Base-by-base conservation (phyloP, 148 eudicot genomes). In the Rhododendron ferrugineum region DNA sequence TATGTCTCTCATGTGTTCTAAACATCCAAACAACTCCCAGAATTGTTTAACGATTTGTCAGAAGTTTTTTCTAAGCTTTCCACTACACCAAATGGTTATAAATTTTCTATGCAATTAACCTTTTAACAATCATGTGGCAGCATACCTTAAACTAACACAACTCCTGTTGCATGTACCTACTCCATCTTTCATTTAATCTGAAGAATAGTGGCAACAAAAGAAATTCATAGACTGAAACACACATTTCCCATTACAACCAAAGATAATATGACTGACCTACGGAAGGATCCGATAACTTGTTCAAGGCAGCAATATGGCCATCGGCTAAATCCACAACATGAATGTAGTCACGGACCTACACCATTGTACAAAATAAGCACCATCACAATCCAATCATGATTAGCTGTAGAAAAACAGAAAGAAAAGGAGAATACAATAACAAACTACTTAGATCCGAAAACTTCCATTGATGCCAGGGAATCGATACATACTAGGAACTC, bases 321-420 rank as follows among this genome's bases (percentile, higher is more conserved):
- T 97, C 96, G 16, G 99, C 99, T 89, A 97, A 92, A 90, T 97
- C 99, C 86, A 95, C 91, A 54, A 97, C 99, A 90, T 97, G 99
- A 84, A 97, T 95, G 90, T 97, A 97, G 81, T 97, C 99, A 79
- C 99, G 94, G 56, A 97, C 96, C 99, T 97, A 94, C 66, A 80
- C 85, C 85, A 7, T 78, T 6, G 47, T n/a, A 37, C 34, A 34
- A 30, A 81, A 36, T 34, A 70, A 52, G 18, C 23, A 73, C 2
- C 36, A 74, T 34, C 16, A 80, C 20, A 32, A n/a, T 37, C 42
- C 22, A 72, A 7, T 11, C 52, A 22, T 52, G 34, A 74, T 34
- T 74, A 52, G 73, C 37, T 7, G 26, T 37, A 34, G 10, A 84
- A 49, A 52, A 54, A 30, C 22, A 22, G 6, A 49, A 6, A 18